A percentile compares a stretch with the other conserved stretches of the same genome.
Evolutionary conservation across 1,284 basidiomycete species (phyloP).

Genomic region (Calocybe gambosa): DNA sequence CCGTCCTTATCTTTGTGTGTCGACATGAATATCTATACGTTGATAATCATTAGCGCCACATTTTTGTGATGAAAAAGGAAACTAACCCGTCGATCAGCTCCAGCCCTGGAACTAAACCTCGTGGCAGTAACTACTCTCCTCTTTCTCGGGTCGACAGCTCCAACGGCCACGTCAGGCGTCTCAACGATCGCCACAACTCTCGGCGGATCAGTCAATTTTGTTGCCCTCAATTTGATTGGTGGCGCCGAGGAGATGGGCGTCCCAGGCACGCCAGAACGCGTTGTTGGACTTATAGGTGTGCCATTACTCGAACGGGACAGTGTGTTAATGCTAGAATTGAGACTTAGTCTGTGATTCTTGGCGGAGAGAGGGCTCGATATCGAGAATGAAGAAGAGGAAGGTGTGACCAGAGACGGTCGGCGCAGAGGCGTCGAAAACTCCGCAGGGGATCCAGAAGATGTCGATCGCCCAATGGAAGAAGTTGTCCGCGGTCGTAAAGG

Average conservation of each 20-base stretch:
- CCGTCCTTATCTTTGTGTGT: constrained; percentile 59
- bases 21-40: constrained; percentile 72
- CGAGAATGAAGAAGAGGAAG: constrained; percentile 13
- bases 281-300: constrained; percentile 39
- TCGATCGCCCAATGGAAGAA: constrained; percentile 43
- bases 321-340: constrained; percentile 2
- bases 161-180: constrained; percentile 77
- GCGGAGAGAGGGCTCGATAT: constrained; percentile 11
- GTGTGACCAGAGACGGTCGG: constrained; percentile 36
- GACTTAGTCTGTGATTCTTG: constrained; percentile 22
- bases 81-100: constrained; percentile 72
- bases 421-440: constrained; percentile 34
- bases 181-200: constrained; percentile 75
- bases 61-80: constrained; percentile 8
- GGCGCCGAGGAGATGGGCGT: constrained; percentile 30
- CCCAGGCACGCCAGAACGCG: constrained; percentile 30
- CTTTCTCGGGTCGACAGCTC: constrained; percentile 77
- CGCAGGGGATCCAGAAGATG: constrained; percentile 30
- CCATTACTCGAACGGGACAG: constrained; percentile 7
- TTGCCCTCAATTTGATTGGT: constrained; percentile 38
- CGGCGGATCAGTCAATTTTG: constrained; percentile 72
- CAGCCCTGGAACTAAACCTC: constrained; percentile 73
- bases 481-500: constrained; percentile 32
- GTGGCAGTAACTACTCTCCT: constrained; percentile 80
- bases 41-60: constrained; percentile 5